phyloP scores from a whole-genome alignment of 495 filamentous ascomycete species.

The Penicillium pulvis region DNA sequence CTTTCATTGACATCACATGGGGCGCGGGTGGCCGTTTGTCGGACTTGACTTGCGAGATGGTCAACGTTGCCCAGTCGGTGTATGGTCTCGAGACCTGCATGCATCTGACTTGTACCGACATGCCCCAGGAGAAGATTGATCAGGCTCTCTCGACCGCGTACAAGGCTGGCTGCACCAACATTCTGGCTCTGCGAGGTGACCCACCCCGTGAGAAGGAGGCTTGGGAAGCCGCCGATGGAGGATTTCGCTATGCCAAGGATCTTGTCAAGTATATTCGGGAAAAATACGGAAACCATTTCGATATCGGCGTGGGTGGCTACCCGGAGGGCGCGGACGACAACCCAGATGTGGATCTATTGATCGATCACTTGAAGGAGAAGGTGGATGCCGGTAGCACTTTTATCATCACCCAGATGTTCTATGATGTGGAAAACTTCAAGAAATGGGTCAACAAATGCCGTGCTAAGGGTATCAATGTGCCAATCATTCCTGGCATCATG shows the following conservation, averaged over 20 bases:
- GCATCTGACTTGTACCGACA: slow-evolving; percentile 98
- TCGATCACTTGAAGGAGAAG: slow-evolving; percentile 97
- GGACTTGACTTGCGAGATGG: slow-evolving; percentile 96
- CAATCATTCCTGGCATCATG: slow-evolving; percentile 98
- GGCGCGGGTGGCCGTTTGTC: slow-evolving; percentile 91
- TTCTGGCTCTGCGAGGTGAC: slow-evolving; percentile 91
- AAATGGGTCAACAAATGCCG: slow-evolving; percentile 85
- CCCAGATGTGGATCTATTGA: slow-evolving; percentile 75
- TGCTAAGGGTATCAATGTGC: slow-evolving; percentile 79
- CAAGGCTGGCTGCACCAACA: slow-evolving; percentile 96
- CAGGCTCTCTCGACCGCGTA: slow-evolving; percentile 86
- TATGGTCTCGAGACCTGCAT: slow-evolving; percentile 98
- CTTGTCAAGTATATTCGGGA: slow-evolving; percentile 89
- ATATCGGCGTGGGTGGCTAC: slow-evolving; percentile 97
- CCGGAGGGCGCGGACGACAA: slow-evolving; percentile 96
- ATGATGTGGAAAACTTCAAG: slow-evolving; percentile 93
- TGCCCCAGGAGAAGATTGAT: slow-evolving; percentile 89
- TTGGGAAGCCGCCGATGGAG: slow-evolving; percentile 83
- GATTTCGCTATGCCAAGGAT: slow-evolving; percentile 91
- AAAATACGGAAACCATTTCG: slow-evolving; percentile 92
- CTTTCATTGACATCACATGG: slow-evolving; percentile 99
- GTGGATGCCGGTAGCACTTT: slow-evolving; percentile 92
- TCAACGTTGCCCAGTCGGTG: slow-evolving; percentile 92
- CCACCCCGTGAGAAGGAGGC: slow-evolving; percentile 92
- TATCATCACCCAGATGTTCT: slow-evolving; percentile 99